These are phyloP conservation scores for Penicillium odoratum DNA, from an alignment of 495 filamentous ascomycete species.

Conservation along the genomic window DNA sequence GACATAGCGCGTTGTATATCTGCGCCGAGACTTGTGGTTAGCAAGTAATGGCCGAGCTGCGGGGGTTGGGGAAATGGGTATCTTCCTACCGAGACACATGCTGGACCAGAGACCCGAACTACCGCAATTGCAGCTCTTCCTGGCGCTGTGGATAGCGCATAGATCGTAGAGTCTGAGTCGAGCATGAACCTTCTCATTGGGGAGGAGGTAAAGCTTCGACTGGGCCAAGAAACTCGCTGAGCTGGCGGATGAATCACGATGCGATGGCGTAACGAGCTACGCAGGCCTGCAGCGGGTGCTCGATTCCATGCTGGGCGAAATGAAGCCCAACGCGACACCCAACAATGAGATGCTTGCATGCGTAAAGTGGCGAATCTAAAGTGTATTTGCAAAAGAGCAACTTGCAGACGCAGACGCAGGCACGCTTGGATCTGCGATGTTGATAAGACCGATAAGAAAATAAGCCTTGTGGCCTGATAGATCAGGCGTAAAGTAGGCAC, in stretches of 20 bases:
- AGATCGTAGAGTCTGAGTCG: constrained; percentile 67
- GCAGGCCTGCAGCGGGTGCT: constrained; percentile 6
- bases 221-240: constrained; percentile 1
- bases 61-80: constrained; percentile 11
- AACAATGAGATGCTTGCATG: constrained; percentile 33
- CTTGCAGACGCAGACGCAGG: background rate
- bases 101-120: constrained; percentile 81
- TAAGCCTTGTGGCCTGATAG: background rate
- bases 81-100: constrained; percentile 62
- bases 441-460: constrained; percentile 1
- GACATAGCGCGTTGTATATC: constrained; percentile 80
- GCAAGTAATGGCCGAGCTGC: background rate
- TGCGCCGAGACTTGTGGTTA: constrained; percentile 28
- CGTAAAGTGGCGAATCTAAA: constrained; percentile 15
- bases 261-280: constrained; percentile 15
- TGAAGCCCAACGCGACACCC: constrained; percentile 30
- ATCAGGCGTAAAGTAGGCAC: background rate
- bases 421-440: background rate
- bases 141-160: constrained; percentile 84
- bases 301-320: constrained; percentile 27
- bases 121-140: constrained; percentile 91
- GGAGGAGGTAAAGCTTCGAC: constrained; percentile 31
- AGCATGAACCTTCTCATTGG: constrained; percentile 18
- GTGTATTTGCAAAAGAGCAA: background rate
- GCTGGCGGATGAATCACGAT: constrained; percentile 5